A percentile compares a stretch with the other conserved stretches of the same genome.
phyloP scores from a whole-genome alignment of 805 yeast species.

The Lipomyces yamanashiensis region DNA sequence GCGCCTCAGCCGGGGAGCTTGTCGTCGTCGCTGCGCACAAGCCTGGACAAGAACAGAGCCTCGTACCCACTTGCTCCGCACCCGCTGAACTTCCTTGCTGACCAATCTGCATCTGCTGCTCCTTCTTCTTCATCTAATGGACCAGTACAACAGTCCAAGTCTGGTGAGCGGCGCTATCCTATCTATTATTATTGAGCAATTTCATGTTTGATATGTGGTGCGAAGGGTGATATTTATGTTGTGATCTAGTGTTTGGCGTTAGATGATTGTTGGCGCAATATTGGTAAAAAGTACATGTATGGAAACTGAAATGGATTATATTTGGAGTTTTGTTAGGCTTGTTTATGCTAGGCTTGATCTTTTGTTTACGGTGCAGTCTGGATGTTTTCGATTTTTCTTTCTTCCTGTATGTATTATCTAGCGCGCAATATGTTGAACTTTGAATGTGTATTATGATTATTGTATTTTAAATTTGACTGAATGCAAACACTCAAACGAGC shows the following conservation, averaged over 20 bases:
- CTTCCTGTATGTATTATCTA: not conserved
- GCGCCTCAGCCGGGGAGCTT: not conserved
- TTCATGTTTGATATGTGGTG: not conserved
- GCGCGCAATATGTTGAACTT: not conserved
- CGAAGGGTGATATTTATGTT: not conserved
- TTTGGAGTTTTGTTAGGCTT: slow-evolving; percentile 1
- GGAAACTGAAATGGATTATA: not conserved
- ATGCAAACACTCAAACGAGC: too few relatives aligned
- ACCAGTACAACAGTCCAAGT: not conserved
- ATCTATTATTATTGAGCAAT: slow-evolving; percentile 15
- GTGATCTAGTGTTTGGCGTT: not conserved
- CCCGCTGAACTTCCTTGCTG: not conserved
- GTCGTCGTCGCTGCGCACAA: slow-evolving; percentile 10
- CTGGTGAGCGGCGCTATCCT: slow-evolving; percentile 18
- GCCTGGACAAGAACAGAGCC: slow-evolving; percentile 8
- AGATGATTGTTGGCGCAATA: not conserved
- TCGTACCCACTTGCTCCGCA: not conserved
- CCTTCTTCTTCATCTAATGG: not conserved
- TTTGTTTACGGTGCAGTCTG: not conserved
- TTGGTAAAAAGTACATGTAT: slow-evolving; percentile 6
- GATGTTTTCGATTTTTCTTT: not conserved
- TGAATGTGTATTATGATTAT: not conserved
- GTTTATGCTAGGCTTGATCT: not conserved
- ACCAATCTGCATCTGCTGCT: not conserved
- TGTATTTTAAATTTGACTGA: too few relatives aligned